phyloP scores from a whole-genome alignment of 1,139 yeast genomes.

The Geotrichum cucujoidarum region DNA sequence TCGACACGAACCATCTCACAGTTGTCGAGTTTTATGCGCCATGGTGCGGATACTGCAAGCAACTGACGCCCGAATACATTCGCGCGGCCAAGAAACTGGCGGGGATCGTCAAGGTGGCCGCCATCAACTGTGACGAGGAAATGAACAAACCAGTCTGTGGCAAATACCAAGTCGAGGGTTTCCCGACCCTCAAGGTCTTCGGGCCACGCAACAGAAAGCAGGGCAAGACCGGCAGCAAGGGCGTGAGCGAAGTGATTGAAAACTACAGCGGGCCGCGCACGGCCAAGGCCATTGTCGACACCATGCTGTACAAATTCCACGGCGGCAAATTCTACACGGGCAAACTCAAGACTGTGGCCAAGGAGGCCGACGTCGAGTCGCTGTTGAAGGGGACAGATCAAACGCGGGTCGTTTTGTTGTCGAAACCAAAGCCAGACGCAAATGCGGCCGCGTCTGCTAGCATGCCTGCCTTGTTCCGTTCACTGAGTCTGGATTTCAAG shows the following conservation, averaged over 20 bases:
- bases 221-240: conserved; percentile 16
- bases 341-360: conserved; percentile 9
- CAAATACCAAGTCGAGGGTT: conserved; percentile 63
- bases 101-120: conserved; percentile 67
- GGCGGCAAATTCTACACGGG: conserved; percentile 5
- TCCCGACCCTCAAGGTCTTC: conserved; percentile 75
- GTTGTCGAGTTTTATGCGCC: conserved; percentile 94
- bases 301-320: conserved; percentile 10
- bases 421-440: conserved; percentile 25
- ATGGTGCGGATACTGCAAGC: conserved; percentile 89
- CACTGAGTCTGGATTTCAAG: conserved; percentile 65
- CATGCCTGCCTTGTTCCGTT: conserved; percentile 60
- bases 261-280: conserved; percentile 66
- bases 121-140: conserved; percentile 79
- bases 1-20: conserved; percentile 67
- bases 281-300: conserved; percentile 53
- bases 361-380: conserved; percentile 11
- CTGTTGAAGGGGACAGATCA: conserved; percentile 24
- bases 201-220: conserved; percentile 44
- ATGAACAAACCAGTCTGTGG: conserved; percentile 65
- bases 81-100: conserved; percentile 60
- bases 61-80: conserved; percentile 57
- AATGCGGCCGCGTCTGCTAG: conserved; percentile 22
- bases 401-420: conserved; percentile 28
- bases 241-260: conserved; percentile 47